These are phyloP conservation scores for Didymella sp. DNA, from an alignment of 2,329 filamentous ascomycete species.

Conservation along the genomic window DNA sequence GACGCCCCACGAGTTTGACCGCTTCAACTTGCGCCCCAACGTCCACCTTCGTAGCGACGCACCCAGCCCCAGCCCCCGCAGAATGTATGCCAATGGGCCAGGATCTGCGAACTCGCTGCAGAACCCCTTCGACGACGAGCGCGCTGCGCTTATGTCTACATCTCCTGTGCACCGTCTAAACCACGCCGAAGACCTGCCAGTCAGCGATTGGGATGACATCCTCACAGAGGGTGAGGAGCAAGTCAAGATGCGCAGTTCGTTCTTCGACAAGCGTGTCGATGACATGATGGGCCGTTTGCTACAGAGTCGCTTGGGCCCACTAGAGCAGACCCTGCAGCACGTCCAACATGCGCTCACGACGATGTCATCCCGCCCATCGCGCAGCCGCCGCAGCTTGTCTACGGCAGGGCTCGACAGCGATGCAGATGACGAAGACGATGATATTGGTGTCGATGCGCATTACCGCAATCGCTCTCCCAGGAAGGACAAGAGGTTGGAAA, in stretches of 20 bases:
- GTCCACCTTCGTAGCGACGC: constrained; percentile 69
- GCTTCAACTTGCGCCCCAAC: constrained; percentile 41
- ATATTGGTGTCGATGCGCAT: constrained; percentile 58
- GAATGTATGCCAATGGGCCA: constrained; percentile 49
- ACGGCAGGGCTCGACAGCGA: constrained; percentile 79
- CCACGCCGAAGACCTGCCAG: constrained; percentile 67
- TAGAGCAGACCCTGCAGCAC: constrained; percentile 77
- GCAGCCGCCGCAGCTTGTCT: constrained; percentile 70
- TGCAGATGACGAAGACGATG: constrained; percentile 92
- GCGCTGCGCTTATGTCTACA: constrained; percentile 61
- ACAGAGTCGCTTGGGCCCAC: constrained; percentile 76
- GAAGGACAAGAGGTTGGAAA: constrained; percentile 80
- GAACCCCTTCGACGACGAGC: constrained; percentile 69
- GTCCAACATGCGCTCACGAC: constrained; percentile 75
- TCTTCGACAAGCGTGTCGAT: constrained; percentile 92
- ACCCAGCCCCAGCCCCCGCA: constrained; percentile 74
- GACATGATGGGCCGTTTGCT: constrained; percentile 81
- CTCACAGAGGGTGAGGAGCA: constrained; percentile 79
- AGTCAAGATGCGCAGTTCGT: constrained; percentile 78
- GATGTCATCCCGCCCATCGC: constrained; percentile 59
- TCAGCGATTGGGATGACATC: constrained; percentile 95
- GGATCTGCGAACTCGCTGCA: constrained; percentile 51
- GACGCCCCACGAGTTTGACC: constrained; percentile 45
- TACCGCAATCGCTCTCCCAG: constrained; percentile 77
- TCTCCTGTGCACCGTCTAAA: constrained; percentile 69